Percentiles rank a stretch among this genome's conserved stretches.
These are phyloP conservation scores for Arxiozyma slooffiae DNA, from an alignment of 1,139 yeast genomes.

Conservation along the genomic window DNA sequence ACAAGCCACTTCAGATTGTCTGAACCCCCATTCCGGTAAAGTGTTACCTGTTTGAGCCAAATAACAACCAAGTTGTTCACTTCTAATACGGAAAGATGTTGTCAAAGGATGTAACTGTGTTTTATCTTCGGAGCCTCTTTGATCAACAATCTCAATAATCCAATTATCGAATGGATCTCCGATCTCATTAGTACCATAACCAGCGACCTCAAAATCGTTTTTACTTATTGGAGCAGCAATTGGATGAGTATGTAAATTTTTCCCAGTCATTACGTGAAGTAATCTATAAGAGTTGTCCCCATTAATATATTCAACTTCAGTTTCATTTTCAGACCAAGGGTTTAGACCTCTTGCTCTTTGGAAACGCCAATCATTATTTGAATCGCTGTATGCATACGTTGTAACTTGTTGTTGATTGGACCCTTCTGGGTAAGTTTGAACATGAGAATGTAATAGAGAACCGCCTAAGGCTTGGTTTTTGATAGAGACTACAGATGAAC, in stretches of 20 bases:
- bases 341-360: constrained; percentile 52
- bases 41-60: constrained; percentile 70
- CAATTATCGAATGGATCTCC: constrained; percentile 94
- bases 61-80: constrained; percentile 66
- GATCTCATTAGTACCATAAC: constrained; percentile 75
- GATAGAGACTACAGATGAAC: constrained; percentile 66
- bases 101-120: constrained; percentile 77
- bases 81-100: constrained; percentile 69
- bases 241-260: constrained; percentile 85
- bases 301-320: constrained; percentile 45
- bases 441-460: constrained; percentile 91
- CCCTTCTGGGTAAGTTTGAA: constrained; percentile 89
- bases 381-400: constrained; percentile 85
- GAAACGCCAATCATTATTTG: constrained; percentile 84
- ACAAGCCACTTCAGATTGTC: constrained; percentile 95
- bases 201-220: constrained; percentile 73
- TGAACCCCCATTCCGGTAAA: constrained; percentile 96
- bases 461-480: constrained; percentile 92
- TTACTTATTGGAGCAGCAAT: constrained; percentile 69
- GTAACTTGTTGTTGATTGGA: constrained; percentile 95
- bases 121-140: constrained; percentile 60
- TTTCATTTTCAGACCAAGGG: constrained; percentile 14
- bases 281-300: constrained; percentile 73
- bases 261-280: constrained; percentile 70
- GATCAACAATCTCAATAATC: constrained; percentile 81